Base-by-base conservation (phyloP, 257 asterid species). In the Gentiana macrophylla region DNA sequence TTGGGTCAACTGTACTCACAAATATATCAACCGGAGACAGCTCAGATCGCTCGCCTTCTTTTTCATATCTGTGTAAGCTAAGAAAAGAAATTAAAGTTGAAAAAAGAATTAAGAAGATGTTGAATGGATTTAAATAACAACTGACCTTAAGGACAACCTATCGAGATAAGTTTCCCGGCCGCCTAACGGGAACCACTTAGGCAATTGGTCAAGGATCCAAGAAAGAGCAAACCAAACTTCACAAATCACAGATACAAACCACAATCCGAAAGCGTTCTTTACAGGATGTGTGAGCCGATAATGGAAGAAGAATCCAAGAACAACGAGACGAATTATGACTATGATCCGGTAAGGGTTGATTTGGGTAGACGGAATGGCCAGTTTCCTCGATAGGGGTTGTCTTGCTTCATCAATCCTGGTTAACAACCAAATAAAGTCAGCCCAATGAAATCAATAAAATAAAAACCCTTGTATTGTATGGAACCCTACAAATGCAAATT, bases 341-440 rank as follows among this genome's bases (percentile, higher is more conserved):
- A 68, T 53, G 32, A 92, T 81, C 74, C 98, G 84, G 86, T 92
- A 92, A 73, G 98, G 97, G 56, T 92, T 92, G 64, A 92, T 92
- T 72, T 84, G 81, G 15, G 97, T 84, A 61, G 98, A 92, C 24
- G 98, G 93, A 67, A 92, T 58, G 54, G 98, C 85, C 66, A 92
- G 94, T 83, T 87, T 92, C 84, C 98, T 92, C 12, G 98, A 88
- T 62, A 91, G 87, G 46, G 98, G 98, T 69, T 91, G 98, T 4
- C 98, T 80, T 57, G 97, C 95, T 75, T 92, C 98, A 75, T 92
- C 98, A 72, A 83, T 92, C 81, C 98, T 92, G 7, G 46, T 49
- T 4, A 35, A 49, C 48, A 24, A 47, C 15, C 47, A 56, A 15
- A 1, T 15, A 15, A 56, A 5, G 41, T 32, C 9, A 49, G 11